Base-by-base conservation (phyloP, 495 filamentous ascomycete species). In the Jackrogersella minutella region DNA sequence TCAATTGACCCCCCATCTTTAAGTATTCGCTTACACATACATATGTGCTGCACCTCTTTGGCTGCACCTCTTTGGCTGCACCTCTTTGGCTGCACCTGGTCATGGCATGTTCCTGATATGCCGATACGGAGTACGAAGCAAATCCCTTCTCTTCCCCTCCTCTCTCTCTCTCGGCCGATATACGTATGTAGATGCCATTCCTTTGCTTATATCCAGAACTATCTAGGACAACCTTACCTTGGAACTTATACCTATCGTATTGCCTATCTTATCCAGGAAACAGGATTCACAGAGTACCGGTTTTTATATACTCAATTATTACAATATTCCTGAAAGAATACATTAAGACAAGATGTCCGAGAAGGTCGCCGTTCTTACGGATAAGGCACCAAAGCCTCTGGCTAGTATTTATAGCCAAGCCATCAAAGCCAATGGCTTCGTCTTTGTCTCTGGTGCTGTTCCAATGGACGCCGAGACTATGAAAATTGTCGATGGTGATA, bases 401-500 rank as follows among this genome's bases (percentile, higher is more conserved):
- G 75, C 79, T 0, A 64, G 71, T n/a, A 74, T 76, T 24, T 73
- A 92, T 84, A 87, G 88, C 77, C 91, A 93, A 80, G 89, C 89
- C 59, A 86, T 92, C 76, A 81, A 81, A 40, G 89, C 89, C 56
- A 86, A 87, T 69, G 84, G 85, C 51, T 80, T 86, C 57, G 84
- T 93, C 74, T 93, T 87, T 80, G 83, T 90, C 71, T 93, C 91
- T 19, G 91, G 91, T 70, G 89, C 90, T 70, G 90, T 93, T 71
- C 91, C 90, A 59, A 79, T 80, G 58, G 79, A 82, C 56, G 85
- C 87, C 55, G 86, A 89, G 71, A 68, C 80, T 11, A 88, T 87
- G 52, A 84, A 85, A 58, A 83, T 91, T 34, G 78, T 91, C 61
- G 68, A 83, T 46, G 90, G 88, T 24, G 83, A 76, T 69, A 89